Percentiles rank a stretch among this genome's conserved stretches.
phyloP scores from a whole-genome alignment of 2,329 filamentous ascomycete genomes.

The Beauveria caledonica region DNA sequence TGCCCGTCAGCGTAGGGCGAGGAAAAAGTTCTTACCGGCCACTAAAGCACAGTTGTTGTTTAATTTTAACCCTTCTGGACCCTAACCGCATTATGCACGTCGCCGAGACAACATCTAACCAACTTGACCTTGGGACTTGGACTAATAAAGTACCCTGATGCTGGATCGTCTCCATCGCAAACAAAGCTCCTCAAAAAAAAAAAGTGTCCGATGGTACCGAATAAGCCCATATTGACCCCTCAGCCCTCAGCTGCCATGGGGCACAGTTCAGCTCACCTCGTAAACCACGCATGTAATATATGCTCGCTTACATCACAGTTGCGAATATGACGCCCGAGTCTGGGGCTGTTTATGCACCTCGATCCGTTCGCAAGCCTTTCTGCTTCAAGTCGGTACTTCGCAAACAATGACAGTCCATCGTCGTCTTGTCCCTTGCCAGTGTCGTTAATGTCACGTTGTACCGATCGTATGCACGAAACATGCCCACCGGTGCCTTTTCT shows the following conservation, averaged over 20 bases:
- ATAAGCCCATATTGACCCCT: background rate
- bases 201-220: background rate
- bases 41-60: too few species aligned
- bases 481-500: background rate
- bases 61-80: too few species aligned
- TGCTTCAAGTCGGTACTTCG: conserved; percentile 2
- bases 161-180: background rate
- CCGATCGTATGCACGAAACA: background rate
- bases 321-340: background rate
- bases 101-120: background rate
- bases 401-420: background rate
- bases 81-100: background rate
- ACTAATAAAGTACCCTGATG: too few species aligned
- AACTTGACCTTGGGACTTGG: too few species aligned
- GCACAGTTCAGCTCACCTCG: background rate
- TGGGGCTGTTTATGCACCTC: background rate
- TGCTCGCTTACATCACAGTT: background rate
- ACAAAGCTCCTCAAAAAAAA: background rate
- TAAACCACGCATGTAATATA: background rate
- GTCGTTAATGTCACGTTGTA: conserved; percentile 3
- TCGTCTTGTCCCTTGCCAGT: background rate
- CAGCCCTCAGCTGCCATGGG: background rate
- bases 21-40: background rate
- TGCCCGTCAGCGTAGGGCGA: background rate
- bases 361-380: background rate